A percentile compares a stretch with the other conserved stretches of the same genome.
phyloP scores from a whole-genome alignment of 2,329 filamentous ascomycete genomes.

The Bipolaris zeicola region DNA sequence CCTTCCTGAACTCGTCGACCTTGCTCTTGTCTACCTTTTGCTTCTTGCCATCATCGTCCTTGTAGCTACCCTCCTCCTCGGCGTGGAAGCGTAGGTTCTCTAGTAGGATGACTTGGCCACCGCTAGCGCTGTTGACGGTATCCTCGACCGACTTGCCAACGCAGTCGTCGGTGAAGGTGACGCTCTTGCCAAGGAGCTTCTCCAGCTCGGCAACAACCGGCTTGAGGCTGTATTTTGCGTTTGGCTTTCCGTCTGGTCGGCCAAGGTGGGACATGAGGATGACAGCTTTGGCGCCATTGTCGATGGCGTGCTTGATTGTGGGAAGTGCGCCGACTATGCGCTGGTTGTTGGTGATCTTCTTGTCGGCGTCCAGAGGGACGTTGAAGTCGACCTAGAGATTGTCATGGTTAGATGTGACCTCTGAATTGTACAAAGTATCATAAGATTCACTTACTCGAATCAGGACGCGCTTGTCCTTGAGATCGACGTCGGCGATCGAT shows the following conservation, averaged over 20 bases:
- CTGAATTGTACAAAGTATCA: constrained; percentile 19
- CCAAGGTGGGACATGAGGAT: constrained; percentile 98
- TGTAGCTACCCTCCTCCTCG: constrained; percentile 96
- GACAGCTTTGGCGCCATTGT: constrained; percentile 88
- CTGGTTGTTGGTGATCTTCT: constrained; percentile 97
- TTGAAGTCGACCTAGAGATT: constrained; percentile 92
- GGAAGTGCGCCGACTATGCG: constrained; percentile 95
- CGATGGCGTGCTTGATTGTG: constrained; percentile 92
- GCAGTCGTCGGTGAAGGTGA: constrained; percentile 87
- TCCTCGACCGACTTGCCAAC: constrained; percentile 91
- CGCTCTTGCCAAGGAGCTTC: constrained; percentile 83
- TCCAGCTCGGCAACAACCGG: constrained; percentile 90
- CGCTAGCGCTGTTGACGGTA: constrained; percentile 79
- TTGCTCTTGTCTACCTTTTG: constrained; percentile 94
- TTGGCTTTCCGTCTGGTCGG: constrained; percentile 86
- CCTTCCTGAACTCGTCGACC: constrained; percentile 93
- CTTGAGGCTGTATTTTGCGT: constrained; percentile 93
- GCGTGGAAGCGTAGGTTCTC: constrained; percentile 99
- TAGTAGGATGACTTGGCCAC: constrained; percentile 84
- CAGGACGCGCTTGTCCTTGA: constrained; percentile 97
- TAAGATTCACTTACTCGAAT: constrained; percentile 75
- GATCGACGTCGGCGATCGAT: constrained; percentile 91
- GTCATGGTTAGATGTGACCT: constrained; percentile 15
- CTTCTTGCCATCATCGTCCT: constrained; percentile 95
- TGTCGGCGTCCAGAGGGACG: constrained; percentile 90